These are phyloP conservation scores for Collybia nuda DNA, from an alignment of 768 basidiomycete genomes.

Conservation along the genomic window DNA sequence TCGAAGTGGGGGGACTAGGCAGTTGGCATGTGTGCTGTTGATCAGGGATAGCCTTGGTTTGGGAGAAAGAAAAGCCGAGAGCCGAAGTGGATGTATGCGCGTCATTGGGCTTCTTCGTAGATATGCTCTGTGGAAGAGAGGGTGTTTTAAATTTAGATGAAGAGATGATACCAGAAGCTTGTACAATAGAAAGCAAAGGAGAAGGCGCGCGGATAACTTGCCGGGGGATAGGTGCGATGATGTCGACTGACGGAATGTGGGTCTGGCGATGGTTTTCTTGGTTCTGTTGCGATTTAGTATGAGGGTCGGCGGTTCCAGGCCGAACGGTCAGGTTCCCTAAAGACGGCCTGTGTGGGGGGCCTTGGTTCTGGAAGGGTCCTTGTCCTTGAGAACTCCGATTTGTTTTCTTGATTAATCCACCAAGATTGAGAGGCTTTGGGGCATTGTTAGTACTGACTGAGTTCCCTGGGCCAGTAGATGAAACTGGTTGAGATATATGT, in stretches of 20 bases:
- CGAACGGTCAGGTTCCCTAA: constrained; percentile 10
- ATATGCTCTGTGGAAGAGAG: neutral
- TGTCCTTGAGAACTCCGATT: constrained; percentile 2
- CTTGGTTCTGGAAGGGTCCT: constrained; percentile 5
- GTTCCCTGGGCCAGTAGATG: neutral
- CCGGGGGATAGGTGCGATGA: constrained; percentile 24
- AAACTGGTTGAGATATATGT: neutral
- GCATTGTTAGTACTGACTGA: neutral
- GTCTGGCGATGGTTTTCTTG: neutral
- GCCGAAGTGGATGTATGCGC: constrained; percentile 18
- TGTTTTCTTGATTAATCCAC: constrained; percentile 10
- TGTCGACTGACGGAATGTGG: constrained; percentile 8
- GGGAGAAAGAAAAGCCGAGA: constrained; percentile 13
- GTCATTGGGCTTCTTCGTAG: constrained; percentile 5
- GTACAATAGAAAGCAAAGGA: constrained; percentile 14
- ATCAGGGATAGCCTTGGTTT: constrained; percentile 3
- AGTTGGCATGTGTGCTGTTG: constrained; percentile 6
- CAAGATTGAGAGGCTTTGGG: constrained; percentile 13
- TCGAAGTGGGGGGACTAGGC: constrained; percentile 14
- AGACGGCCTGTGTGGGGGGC: constrained; percentile 5
- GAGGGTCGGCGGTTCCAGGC: constrained; percentile 29
- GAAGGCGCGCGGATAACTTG: constrained; percentile 17
- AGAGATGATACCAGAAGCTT: constrained; percentile 14
- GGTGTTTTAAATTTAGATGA: constrained; percentile 11
- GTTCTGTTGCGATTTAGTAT: constrained; percentile 4